phyloP scores from a whole-genome alignment of 2,329 filamentous ascomycete species.

The Cercospora canescens region DNA sequence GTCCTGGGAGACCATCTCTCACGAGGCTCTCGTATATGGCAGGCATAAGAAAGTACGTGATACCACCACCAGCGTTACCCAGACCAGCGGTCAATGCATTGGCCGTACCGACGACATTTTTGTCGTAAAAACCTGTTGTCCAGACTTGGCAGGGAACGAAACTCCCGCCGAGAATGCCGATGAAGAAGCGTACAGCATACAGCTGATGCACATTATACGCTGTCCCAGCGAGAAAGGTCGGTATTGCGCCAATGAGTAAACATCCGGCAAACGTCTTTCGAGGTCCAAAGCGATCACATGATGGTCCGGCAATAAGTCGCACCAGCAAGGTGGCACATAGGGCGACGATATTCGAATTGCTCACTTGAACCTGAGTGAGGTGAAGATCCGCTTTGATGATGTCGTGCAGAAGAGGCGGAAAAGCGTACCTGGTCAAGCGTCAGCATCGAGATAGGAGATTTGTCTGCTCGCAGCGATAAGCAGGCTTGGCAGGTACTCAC shows the following conservation, averaged over 20 bases:
- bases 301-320: conserved; percentile 73
- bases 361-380: conserved; percentile 69
- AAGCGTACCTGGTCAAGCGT: conserved; percentile 69
- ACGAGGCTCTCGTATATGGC: conserved; percentile 61
- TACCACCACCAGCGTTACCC: conserved; percentile 84
- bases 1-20: conserved; percentile 39
- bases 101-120: conserved; percentile 84
- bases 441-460: background rate
- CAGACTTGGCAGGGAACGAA: conserved; percentile 90
- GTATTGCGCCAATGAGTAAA: conserved; percentile 76
- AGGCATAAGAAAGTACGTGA: conserved; percentile 93
- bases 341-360: conserved; percentile 89
- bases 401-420: conserved; percentile 76
- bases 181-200: conserved; percentile 75
- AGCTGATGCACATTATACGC: conserved; percentile 67
- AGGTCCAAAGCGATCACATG: conserved; percentile 84
- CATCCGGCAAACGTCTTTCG: conserved; percentile 76
- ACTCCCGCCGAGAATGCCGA: conserved; percentile 73
- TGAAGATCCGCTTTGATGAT: conserved; percentile 79
- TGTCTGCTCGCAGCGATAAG: background rate
- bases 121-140: conserved; percentile 91
- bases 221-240: conserved; percentile 78
- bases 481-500: conserved; percentile 38
- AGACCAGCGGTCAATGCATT: conserved; percentile 83
- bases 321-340: conserved; percentile 73